A percentile compares a stretch with the other conserved stretches of the same genome.
Conservation (phyloP, 345 rosid genomes). For the Excoecaria agallocha region DNA sequence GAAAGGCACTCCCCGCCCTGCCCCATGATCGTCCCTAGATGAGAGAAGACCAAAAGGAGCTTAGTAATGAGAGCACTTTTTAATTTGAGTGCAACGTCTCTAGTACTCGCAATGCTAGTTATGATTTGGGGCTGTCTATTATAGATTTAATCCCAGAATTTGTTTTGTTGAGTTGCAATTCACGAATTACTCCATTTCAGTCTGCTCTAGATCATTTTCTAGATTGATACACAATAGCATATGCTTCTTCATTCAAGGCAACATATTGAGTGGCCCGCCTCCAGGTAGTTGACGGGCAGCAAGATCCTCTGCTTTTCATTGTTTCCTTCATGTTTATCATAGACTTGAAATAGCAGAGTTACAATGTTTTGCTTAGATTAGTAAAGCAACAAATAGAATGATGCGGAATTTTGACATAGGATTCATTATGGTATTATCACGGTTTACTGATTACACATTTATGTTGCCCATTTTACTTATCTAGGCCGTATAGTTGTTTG, state of each 20-base stretch:
- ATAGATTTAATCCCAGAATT: no score
- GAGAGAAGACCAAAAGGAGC: background rate
- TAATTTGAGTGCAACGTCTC: no score
- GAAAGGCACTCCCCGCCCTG: no score
- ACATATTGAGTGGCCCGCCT: background rate
- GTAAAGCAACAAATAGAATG: background rate
- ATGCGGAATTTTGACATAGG: background rate
- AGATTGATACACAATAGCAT: no score
- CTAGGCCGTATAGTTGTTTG: background rate
- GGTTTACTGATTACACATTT: background rate
- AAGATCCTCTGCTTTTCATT: background rate
- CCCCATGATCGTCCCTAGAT: no score
- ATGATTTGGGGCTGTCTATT: no score
- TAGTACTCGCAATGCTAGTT: no score
- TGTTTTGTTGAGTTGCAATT: no score
- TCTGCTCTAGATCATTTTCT: no score
- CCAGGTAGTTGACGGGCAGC: background rate
- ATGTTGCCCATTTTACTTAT: background rate
- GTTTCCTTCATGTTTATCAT: background rate
- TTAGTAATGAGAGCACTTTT: background rate
- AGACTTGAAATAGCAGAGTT: background rate
- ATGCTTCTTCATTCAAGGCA: no score
- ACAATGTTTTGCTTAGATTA: background rate
- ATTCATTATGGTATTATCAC: background rate
- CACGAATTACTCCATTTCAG: no score